Evolutionary conservation across 495 filamentous ascomycete species (phyloP).

Genomic region (Penicillium macrosclerotiorum): DNA sequence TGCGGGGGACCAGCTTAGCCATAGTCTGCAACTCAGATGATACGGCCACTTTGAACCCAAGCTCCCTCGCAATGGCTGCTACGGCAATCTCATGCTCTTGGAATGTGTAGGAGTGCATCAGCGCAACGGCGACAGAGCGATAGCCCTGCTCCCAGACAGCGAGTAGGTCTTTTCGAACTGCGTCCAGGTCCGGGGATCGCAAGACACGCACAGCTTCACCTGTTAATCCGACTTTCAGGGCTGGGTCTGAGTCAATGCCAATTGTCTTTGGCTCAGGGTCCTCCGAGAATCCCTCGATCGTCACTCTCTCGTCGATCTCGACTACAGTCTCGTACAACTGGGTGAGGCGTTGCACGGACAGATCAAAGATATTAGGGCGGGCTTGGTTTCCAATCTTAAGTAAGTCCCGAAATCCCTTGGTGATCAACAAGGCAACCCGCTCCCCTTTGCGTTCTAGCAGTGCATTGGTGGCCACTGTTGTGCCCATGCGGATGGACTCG

Average conservation of each 20-base stretch:
- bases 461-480: slow-evolving; percentile 24
- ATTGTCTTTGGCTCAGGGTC: background rate
- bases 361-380: slow-evolving; percentile 18
- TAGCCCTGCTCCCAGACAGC: slow-evolving; percentile 61
- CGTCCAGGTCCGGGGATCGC: slow-evolving; percentile 42
- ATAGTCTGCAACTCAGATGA: slow-evolving; percentile 44
- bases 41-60: slow-evolving; percentile 68
- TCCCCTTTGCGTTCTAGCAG: slow-evolving; percentile 23
- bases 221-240: slow-evolving; percentile 48
- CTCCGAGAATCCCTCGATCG: slow-evolving; percentile 4
- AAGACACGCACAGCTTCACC: slow-evolving; percentile 71
- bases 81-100: slow-evolving; percentile 71
- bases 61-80: slow-evolving; percentile 64
- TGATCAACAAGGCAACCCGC: slow-evolving; percentile 14
- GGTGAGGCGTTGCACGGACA: slow-evolving; percentile 7
- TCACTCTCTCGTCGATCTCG: slow-evolving; percentile 20
- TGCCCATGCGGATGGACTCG: slow-evolving; percentile 28
- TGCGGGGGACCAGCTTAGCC: slow-evolving; percentile 61
- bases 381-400: slow-evolving; percentile 20
- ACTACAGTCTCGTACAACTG: slow-evolving; percentile 13
- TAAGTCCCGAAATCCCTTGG: slow-evolving; percentile 17
- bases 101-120: slow-evolving; percentile 84
- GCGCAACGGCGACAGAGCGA: slow-evolving; percentile 69
- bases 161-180: slow-evolving; percentile 53
- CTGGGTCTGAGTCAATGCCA: slow-evolving; percentile 7